These are phyloP conservation scores for Phylloporus rhodoxanthus DNA, from an alignment of 768 basidiomycete genomes.

Conservation along the genomic window DNA sequence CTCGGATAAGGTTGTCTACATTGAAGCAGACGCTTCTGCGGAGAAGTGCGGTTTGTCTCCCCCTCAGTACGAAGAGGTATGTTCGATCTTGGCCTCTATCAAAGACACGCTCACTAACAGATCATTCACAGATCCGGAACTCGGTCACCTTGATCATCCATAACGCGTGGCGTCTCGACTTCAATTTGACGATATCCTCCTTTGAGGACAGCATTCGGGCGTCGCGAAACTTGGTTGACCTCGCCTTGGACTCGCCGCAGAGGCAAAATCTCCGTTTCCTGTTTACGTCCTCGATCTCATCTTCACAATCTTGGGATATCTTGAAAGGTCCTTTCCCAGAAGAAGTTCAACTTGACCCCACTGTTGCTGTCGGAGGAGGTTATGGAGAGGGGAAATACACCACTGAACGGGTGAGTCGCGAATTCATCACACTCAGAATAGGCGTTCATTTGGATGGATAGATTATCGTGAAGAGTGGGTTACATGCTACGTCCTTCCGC, in stretches of 20 bases:
- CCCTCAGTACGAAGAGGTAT: conserved; percentile 8
- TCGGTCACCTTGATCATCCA: conserved; percentile 37
- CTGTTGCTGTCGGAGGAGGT: conserved; percentile 34
- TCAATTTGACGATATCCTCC: conserved; percentile 37
- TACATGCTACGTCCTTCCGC: conserved; percentile 31
- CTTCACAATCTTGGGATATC: conserved; percentile 29
- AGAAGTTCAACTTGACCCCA: conserved; percentile 28
- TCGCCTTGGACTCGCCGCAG: conserved; percentile 18
- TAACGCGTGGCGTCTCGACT: conserved; percentile 42
- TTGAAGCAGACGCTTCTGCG: conserved; percentile 35
- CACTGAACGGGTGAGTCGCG: conserved; percentile 30
- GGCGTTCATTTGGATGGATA: no score
- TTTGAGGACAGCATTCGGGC: conserved; percentile 38
- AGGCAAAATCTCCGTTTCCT: conserved; percentile 27
- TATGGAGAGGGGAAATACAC: conserved; percentile 43
- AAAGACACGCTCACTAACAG: neutral
- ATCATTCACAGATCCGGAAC: conserved; percentile 23
- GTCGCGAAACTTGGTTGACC: conserved; percentile 31
- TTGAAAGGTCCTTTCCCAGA: conserved; percentile 32
- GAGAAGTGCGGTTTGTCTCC: conserved; percentile 28
- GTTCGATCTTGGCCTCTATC: neutral
- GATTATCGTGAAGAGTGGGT: conserved; percentile 35
- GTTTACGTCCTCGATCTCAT: conserved; percentile 39
- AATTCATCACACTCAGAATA: accelerated
- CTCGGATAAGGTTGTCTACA: conserved; percentile 30